Percentiles rank a stretch among this genome's conserved stretches.
Conservation (phyloP, 139 green algal species). For the Chlorella sp. region DNA sequence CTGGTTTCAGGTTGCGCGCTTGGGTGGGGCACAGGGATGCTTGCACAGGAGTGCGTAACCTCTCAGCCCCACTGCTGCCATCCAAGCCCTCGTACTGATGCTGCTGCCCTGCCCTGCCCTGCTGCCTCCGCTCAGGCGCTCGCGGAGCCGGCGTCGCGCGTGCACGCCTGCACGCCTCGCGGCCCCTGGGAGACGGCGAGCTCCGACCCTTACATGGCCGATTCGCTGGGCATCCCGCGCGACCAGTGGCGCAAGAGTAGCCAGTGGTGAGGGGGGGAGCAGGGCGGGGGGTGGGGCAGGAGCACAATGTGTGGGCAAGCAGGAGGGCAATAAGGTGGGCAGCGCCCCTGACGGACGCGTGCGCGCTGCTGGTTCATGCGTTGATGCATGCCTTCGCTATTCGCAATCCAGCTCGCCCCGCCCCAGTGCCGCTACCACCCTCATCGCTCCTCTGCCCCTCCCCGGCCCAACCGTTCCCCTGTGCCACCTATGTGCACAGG, state of each 20-base stretch:
- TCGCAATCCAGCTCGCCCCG: too few species aligned
- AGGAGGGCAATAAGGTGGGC: too few species aligned
- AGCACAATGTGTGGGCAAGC: background rate
- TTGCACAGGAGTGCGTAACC: too few species aligned
- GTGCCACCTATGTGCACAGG: background rate
- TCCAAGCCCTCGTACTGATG: too few species aligned
- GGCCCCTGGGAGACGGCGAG: background rate
- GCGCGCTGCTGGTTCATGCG: too few species aligned
- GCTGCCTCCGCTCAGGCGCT: background rate
- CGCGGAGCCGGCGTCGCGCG: slow-evolving; percentile 2
- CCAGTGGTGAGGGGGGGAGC: slow-evolving; percentile 17
- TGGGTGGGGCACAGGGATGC: too few species aligned
- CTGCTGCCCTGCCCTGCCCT: too few species aligned
- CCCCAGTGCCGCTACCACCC: too few species aligned
- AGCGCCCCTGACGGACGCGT: too few species aligned
- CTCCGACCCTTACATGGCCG: background rate
- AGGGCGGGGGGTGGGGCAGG: background rate
- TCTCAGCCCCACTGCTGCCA: too few species aligned
- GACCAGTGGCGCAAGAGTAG: slow-evolving; percentile 23
- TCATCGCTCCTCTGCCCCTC: background rate
- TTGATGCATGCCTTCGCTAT: too few species aligned
- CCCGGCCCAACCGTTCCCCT: background rate
- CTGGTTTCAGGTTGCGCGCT: too few species aligned
- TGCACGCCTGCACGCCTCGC: slow-evolving; percentile 33
- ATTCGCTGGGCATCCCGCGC: background rate